Conservation (phyloP, 108 stramenopile species). For the Nitzschia sp. region DNA sequence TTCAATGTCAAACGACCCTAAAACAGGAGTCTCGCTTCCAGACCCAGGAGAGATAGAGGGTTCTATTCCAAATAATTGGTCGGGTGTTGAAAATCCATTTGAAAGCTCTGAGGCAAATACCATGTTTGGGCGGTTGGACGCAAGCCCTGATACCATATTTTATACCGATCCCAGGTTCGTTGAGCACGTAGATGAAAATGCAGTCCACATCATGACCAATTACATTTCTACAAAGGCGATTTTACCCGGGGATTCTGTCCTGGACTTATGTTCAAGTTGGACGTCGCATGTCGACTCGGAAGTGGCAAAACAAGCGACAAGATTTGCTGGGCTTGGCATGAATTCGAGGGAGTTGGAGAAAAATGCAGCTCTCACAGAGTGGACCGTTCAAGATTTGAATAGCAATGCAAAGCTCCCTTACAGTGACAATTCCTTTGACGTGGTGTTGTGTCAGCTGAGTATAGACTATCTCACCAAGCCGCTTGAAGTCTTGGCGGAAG, state of each 20-base stretch:
- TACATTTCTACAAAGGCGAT: conserved; percentile 61
- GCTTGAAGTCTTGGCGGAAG: conserved; percentile 83
- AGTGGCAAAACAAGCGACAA: conserved; percentile 23
- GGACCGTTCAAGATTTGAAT: conserved; percentile 78
- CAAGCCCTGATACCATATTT: conserved; percentile 64
- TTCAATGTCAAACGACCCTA: conserved; percentile 61
- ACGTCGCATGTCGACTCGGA: conserved; percentile 63
- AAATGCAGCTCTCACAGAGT: conserved; percentile 69
- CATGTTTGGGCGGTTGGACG: conserved; percentile 64
- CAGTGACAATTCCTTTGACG: conserved; percentile 76
- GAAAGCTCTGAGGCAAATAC: conserved; percentile 3
- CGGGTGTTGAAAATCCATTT: conserved; percentile 68
- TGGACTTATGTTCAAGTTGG: conserved; percentile 88
- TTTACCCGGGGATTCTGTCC: conserved; percentile 35
- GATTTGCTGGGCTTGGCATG: conserved; percentile 81
- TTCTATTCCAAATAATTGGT: conserved; percentile 68
- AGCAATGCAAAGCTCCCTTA: conserved; percentile 77
- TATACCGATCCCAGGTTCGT: conserved; percentile 81
- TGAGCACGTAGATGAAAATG: conserved; percentile 83
- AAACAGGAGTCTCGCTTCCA: conserved; percentile 72
- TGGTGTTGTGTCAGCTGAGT: conserved; percentile 87
- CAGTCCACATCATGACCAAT: conserved; percentile 66
- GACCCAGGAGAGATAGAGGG: conserved; percentile 75
- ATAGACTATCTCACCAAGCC: conserved; percentile 92
- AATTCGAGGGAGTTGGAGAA: conserved; percentile 76